A percentile compares a stretch with the other conserved stretches of the same genome.
These are phyloP conservation scores for Hypoxylon perforatum DNA, from an alignment of 495 filamentous ascomycete species.

Conservation along the genomic window DNA sequence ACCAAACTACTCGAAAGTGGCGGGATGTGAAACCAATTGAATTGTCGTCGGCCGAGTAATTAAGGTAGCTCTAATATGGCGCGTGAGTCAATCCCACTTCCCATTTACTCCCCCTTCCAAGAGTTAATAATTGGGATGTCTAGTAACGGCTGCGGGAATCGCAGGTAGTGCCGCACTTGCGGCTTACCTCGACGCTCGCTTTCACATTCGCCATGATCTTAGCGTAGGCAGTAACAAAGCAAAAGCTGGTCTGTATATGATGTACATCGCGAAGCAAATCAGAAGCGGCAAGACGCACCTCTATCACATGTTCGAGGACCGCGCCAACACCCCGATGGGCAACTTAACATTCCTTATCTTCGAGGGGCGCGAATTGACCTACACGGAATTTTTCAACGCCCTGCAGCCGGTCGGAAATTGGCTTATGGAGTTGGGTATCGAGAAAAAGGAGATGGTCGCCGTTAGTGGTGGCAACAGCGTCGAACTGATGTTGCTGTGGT, in stretches of 20 bases:
- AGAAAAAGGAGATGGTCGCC: slow-evolving; percentile 53
- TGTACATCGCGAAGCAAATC: slow-evolving; percentile 21
- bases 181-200: slow-evolving; percentile 32
- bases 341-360: slow-evolving; percentile 50
- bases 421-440: slow-evolving; percentile 51
- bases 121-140: neutral
- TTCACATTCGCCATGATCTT: slow-evolving; percentile 49
- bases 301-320: slow-evolving; percentile 50
- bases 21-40: too few species aligned
- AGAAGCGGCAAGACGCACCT: slow-evolving; percentile 35
- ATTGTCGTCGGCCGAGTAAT: neutral
- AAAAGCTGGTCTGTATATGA: neutral
- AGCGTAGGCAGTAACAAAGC: slow-evolving; percentile 11
- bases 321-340: slow-evolving; percentile 36
- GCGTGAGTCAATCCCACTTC: slow-evolving; percentile 14
- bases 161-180: slow-evolving; percentile 27
- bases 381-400: slow-evolving; percentile 43
- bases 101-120: neutral
- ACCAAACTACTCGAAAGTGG: too few species aligned
- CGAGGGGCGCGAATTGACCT: slow-evolving; percentile 51
- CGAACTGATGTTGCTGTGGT: slow-evolving; percentile 57
- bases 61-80: slow-evolving; percentile 13
- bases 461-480: slow-evolving; percentile 50
- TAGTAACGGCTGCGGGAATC: slow-evolving; percentile 25
- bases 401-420: slow-evolving; percentile 51